These are phyloP conservation scores for Phaeosphaeriaceae sp. DNA, from an alignment of 2,329 filamentous ascomycete genomes.

Conservation along the genomic window DNA sequence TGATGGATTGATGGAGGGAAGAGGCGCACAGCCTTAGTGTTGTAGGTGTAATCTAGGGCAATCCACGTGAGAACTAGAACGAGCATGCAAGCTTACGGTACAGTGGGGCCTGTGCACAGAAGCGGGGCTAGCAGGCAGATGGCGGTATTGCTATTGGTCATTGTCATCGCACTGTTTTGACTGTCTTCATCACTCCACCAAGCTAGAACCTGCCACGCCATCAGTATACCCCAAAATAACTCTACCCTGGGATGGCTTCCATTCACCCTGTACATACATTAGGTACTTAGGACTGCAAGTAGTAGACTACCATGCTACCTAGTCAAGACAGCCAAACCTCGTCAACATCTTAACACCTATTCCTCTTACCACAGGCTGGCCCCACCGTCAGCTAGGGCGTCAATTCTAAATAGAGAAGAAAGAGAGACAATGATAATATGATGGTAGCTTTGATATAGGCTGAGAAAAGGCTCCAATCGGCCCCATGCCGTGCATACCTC, in stretches of 20 bases:
- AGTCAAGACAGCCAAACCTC: no score
- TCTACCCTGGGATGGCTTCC: no score
- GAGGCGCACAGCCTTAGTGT: not conserved
- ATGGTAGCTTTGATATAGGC: slow-evolving; percentile 7
- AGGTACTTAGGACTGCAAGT: no score
- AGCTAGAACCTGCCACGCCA: not conserved
- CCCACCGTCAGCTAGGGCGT: no score
- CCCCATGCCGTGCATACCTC: not conserved
- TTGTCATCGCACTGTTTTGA: slow-evolving; percentile 2
- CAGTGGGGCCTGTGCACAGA: slow-evolving; percentile 7
- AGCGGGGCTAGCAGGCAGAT: slow-evolving; percentile 16
- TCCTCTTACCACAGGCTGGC: no score
- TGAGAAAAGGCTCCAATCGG: slow-evolving; percentile 24
- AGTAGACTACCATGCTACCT: no score
- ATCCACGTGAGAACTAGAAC: slow-evolving; percentile 15
- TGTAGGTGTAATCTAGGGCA: slow-evolving; percentile 1
- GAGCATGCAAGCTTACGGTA: not conserved
- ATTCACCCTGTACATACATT: no score
- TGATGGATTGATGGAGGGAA: slow-evolving; percentile 6
- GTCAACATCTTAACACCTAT: no score
- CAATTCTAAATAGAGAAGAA: no score
- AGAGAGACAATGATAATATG: no score
- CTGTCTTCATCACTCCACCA: not conserved
- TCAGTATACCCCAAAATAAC: not conserved
- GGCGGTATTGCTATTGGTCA: slow-evolving; percentile 13